These are phyloP conservation scores for Globisporangium mamillatum DNA, from an alignment of 352 stramenopile genomes.

Conservation along the genomic window DNA sequence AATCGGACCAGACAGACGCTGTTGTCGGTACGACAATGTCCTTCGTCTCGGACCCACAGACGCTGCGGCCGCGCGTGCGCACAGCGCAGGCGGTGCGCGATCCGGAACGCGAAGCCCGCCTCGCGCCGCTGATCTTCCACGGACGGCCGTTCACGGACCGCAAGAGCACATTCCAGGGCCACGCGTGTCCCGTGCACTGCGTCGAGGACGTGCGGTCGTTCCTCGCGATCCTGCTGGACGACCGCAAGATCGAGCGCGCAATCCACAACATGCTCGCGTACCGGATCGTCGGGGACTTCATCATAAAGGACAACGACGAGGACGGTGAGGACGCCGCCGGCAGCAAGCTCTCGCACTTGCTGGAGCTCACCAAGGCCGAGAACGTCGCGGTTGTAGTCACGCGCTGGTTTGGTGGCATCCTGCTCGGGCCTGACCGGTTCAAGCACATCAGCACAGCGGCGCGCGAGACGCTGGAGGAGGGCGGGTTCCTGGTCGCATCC, in stretches of 20 bases:
- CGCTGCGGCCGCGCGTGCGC: constrained; percentile 56
- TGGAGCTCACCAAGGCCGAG: constrained; percentile 76
- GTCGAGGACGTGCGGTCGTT: constrained; percentile 82
- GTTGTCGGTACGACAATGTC: constrained; percentile 16
- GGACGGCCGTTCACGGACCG: constrained; percentile 66
- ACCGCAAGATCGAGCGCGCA: constrained; percentile 79
- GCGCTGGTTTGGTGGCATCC: constrained; percentile 82
- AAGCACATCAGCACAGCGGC: constrained; percentile 81
- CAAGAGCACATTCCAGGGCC: constrained; percentile 83
- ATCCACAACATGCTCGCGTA: constrained; percentile 90
- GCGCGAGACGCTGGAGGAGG: constrained; percentile 71
- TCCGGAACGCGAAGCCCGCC: constrained; percentile 39
- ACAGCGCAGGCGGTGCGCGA: constrained; percentile 60
- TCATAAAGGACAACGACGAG: constrained; percentile 85
- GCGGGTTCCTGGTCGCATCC: constrained; percentile 45
- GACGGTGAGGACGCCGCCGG: constrained; percentile 81
- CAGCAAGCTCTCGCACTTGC: constrained; percentile 76
- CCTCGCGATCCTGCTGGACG: constrained; percentile 69
- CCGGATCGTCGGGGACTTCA: constrained; percentile 66
- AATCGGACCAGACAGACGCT: constrained; percentile 13
- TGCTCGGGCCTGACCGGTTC: constrained; percentile 83
- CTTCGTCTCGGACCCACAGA: constrained; percentile 58
- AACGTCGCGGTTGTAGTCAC: constrained; percentile 85
- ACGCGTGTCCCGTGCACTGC: constrained; percentile 55
- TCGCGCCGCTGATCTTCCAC: constrained; percentile 70